Evolutionary conservation across 208 protist genomes (phyloP).

Genomic region (Trypanosoma conorhini): DNA sequence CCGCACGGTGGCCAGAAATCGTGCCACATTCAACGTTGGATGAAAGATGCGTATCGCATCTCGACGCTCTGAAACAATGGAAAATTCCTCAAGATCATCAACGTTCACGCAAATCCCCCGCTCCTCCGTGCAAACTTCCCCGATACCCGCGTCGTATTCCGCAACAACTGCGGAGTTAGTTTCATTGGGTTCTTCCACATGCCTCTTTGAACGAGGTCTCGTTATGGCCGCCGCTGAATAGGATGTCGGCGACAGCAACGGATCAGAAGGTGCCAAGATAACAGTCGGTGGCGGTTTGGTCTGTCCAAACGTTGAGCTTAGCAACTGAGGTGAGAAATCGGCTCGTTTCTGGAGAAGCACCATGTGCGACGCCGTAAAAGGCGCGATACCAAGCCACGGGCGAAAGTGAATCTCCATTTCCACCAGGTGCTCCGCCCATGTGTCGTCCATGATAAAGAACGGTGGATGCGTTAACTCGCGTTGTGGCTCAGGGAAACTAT

Average conservation of each 20-base stretch:
- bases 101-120: slow-evolving; percentile 8
- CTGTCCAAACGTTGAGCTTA: slow-evolving; percentile 47
- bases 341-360: slow-evolving; percentile 49
- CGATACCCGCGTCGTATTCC: not conserved
- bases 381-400: slow-evolving; percentile 49
- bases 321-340: slow-evolving; percentile 24
- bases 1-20: slow-evolving; percentile 31
- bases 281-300: slow-evolving; percentile 35
- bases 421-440: slow-evolving; percentile 82
- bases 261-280: slow-evolving; percentile 16
- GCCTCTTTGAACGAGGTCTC: not conserved
- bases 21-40: slow-evolving; percentile 39
- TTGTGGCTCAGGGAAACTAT: slow-evolving; percentile 69
- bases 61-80: slow-evolving; percentile 40
- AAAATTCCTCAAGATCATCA: slow-evolving; percentile 13
- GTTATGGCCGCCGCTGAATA: not conserved
- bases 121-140: not conserved
- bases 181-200: not conserved
- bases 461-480: slow-evolving; percentile 57
- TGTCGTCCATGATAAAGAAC: slow-evolving; percentile 81
- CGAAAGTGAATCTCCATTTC: slow-evolving; percentile 75
- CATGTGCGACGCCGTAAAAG: slow-evolving; percentile 55
- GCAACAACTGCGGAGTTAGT: not conserved
- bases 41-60: slow-evolving; percentile 65
- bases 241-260: not conserved